Percentiles rank a stretch among this genome's conserved stretches.
Conservation (phyloP, 345 rosid genomes). For the Angophora floribunda region DNA sequence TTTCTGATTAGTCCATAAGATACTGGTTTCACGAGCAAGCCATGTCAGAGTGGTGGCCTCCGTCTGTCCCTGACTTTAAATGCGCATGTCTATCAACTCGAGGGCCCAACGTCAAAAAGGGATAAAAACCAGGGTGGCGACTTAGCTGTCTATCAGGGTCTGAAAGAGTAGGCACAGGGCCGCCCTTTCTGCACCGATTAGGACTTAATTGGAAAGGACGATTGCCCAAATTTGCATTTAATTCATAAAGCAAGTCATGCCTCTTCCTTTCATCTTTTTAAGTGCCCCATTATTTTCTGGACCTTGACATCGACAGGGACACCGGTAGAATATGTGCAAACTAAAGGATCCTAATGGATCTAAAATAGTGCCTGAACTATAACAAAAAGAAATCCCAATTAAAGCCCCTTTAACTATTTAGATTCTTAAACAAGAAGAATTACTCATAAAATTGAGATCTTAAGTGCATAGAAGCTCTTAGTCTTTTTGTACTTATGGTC, state of each 20-base stretch:
- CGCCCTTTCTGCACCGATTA: not conserved
- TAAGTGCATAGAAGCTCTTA: not conserved
- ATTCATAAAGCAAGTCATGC: not conserved
- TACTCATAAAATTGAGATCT: not conserved
- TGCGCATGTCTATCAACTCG: not conserved
- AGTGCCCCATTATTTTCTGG: not conserved
- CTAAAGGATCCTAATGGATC: not conserved
- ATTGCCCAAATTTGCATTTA: not conserved
- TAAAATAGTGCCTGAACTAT: not conserved
- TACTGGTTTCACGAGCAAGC: not conserved
- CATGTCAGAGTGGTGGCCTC: not conserved
- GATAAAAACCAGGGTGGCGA: not conserved
- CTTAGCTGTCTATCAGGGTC: not conserved
- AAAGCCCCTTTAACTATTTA: not conserved
- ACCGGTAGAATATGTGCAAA: not conserved
- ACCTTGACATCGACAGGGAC: not conserved
- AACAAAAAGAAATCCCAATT: not conserved
- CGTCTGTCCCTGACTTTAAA: not conserved
- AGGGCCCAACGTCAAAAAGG: not conserved
- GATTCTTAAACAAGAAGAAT: not conserved
- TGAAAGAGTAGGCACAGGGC: not conserved
- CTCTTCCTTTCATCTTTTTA: not conserved
- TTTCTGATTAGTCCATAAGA: not conserved
- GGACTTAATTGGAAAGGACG: not conserved
- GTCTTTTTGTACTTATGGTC: not conserved